These are phyloP conservation scores for Aspergillus quadricinctus DNA, from an alignment of 2,329 filamentous ascomycete genomes.

Conservation along the genomic window DNA sequence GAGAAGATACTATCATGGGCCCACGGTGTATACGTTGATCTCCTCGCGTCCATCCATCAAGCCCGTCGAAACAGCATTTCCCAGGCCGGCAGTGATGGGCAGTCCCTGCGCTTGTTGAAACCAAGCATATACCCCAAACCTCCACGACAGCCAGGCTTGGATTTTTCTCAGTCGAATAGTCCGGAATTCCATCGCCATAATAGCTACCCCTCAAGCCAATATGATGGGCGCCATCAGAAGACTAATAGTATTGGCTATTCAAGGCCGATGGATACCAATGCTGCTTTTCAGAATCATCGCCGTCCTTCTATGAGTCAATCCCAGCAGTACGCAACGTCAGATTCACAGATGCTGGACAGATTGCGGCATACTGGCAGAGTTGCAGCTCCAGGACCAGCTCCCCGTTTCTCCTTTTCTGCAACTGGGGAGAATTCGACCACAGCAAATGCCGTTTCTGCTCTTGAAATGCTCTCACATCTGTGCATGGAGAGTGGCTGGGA, in stretches of 20 bases:
- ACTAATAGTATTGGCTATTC: conserved; percentile 7
- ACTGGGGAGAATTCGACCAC: conserved; percentile 42
- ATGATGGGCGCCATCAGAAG: conserved; percentile 25
- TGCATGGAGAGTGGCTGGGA: conserved; percentile 78
- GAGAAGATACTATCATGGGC: conserved; percentile 66
- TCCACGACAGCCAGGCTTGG: conserved; percentile 52
- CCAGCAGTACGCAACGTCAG: conserved; percentile 20
- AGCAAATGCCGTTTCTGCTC: conserved; percentile 59
- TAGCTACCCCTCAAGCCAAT: conserved; percentile 35
- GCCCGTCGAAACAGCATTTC: conserved; percentile 45
- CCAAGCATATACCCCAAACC: conserved; percentile 60
- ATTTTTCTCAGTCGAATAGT: conserved; percentile 38
- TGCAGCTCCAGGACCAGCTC: conserved; percentile 25
- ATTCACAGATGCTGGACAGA: conserved; percentile 26
- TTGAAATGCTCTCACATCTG: conserved; percentile 67
- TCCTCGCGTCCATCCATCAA: conserved; percentile 62
- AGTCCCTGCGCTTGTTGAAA: conserved; percentile 44
- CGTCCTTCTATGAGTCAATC: conserved; percentile 26
- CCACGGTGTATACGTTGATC: conserved; percentile 68
- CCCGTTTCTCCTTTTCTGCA: conserved; percentile 28
- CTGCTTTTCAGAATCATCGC: conserved; percentile 9
- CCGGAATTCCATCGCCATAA: conserved; percentile 28
- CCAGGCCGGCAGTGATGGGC: conserved; percentile 39
- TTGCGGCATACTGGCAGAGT: conserved; percentile 30
- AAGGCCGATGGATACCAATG: conserved; percentile 13